Conservation (phyloP, 2,329 filamentous ascomycete species). For the Zopfia rhizophila region DNA sequence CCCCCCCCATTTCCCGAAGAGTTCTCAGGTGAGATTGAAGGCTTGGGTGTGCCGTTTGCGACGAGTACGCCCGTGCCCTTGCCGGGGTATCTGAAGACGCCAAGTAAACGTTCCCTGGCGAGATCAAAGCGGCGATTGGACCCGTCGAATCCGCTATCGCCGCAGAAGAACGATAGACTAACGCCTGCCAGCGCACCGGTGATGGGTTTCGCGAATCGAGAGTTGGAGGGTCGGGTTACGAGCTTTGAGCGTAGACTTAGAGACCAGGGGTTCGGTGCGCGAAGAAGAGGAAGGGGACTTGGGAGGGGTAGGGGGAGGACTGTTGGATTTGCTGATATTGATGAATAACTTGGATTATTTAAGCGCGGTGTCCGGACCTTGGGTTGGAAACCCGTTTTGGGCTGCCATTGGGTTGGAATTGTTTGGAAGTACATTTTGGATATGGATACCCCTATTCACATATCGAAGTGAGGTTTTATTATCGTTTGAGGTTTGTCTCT, state of each 20-base stretch:
- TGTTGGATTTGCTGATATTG: no score
- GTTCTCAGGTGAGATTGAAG: conserved; percentile 11
- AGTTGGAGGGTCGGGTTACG: conserved; percentile 33
- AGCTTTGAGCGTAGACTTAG: conserved; percentile 46
- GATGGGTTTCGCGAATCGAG: conserved; percentile 12
- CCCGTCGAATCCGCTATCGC: conserved; percentile 30
- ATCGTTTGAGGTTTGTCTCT: no score
- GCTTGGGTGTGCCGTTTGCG: conserved; percentile 34
- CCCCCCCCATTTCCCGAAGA: conserved; percentile 35
- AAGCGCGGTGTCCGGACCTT: no score
- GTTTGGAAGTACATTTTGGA: no score
- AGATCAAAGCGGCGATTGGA: conserved; percentile 40
- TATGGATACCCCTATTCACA: no score
- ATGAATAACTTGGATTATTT: no score
- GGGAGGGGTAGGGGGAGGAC: conserved; percentile 5
- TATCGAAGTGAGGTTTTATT: no score
- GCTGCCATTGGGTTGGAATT: no score
- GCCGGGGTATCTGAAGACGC: conserved; percentile 58
- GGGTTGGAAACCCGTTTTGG: no score
- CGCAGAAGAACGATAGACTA: conserved; percentile 6
- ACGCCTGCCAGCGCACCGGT: conserved; percentile 45
- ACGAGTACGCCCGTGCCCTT: conserved; percentile 38
- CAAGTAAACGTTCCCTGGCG: conserved; percentile 53
- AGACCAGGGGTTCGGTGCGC: conserved; percentile 42
- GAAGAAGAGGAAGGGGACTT: no score